phyloP scores from a whole-genome alignment of 2,329 filamentous ascomycete genomes.

The Phialophora expanda region DNA sequence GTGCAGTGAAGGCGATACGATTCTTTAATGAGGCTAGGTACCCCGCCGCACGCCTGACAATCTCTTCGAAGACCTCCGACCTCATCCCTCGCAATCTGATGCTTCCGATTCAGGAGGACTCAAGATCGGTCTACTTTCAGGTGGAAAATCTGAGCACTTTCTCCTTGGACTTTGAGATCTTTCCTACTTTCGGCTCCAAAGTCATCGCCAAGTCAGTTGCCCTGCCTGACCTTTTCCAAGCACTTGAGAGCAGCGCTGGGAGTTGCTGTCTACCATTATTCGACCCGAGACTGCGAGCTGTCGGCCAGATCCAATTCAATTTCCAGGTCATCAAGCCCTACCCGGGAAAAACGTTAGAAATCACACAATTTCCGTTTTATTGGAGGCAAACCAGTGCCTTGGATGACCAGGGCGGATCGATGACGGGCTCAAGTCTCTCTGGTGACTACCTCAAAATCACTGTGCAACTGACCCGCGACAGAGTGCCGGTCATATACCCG shows the following conservation, averaged over 20 bases:
- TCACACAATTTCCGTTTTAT: slow-evolving; percentile 97
- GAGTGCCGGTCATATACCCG: slow-evolving; percentile 84
- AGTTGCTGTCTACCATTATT: slow-evolving; percentile 87
- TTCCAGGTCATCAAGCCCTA: slow-evolving; percentile 98
- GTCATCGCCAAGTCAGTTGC: slow-evolving; percentile 96
- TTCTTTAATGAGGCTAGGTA: slow-evolving; percentile 99
- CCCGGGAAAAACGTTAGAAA: slow-evolving; percentile 86
- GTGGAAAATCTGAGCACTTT: slow-evolving; percentile 93
- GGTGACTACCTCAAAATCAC: slow-evolving; percentile 94
- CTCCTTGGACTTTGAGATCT: slow-evolving; percentile 95
- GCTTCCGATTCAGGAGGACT: slow-evolving; percentile 94
- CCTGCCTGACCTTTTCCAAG: slow-evolving; percentile 82
- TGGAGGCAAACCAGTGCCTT: slow-evolving; percentile 98
- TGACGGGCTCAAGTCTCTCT: slow-evolving; percentile 92
- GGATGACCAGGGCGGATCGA: slow-evolving; percentile 82
- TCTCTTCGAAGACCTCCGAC: slow-evolving; percentile 94
- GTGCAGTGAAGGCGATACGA: slow-evolving; percentile 75
- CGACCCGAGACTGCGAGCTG: slow-evolving; percentile 86
- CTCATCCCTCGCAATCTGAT: slow-evolving; percentile 96
- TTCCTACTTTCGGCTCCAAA: slow-evolving; percentile 95
- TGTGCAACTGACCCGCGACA: slow-evolving; percentile 88
- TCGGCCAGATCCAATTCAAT: slow-evolving; percentile 91
- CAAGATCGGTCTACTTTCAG: slow-evolving; percentile 90
- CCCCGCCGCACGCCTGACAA: slow-evolving; percentile 89
- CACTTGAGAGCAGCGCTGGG: slow-evolving; percentile 74